Base-by-base conservation (phyloP, 805 yeast species). In the Candida arabinofermentans region DNA sequence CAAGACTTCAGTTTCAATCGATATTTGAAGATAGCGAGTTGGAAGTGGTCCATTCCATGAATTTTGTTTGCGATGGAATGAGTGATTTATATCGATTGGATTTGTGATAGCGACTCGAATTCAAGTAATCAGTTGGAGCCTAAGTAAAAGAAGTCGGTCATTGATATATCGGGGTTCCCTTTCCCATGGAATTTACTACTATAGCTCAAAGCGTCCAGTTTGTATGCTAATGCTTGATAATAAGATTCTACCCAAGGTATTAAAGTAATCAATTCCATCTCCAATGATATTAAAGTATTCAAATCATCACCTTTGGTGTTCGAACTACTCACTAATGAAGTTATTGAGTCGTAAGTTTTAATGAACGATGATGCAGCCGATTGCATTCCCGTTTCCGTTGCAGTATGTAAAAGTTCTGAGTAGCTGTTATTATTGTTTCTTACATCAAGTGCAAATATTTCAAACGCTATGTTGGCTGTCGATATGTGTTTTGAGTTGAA, bases 171-270 rank as follows among this genome's bases (percentile, higher is more conserved):
- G 6, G 24, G 23, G 14, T 19, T 24, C 13, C 24, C 24, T 29
- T 29, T 10, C 5, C 32, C 32, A 6, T 29, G n/a, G 16, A 14
- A 29, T 29, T 14, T 5, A 14, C 18, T 29, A 19, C 23, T 24
- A 24, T 34, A 34, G 16, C 37, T 34, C 12, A 34, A 2, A 4
- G 13, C 37, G 5, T 24, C 38, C 32, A 35, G 8, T 13, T 35
- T 35, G 24, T 27, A 35, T 18, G 32, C 32, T 10, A 24, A 19
- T 27, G 21, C 38, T 18, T 35, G 24, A 27, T 35, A 19, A 21
- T 35, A 35, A 5, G 24, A 24, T 8, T 35, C 38, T 10, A 18
- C 31, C 32, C 32, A 35, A n/a, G 38, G 38, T 3, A 35, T 3
- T 8, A n/a, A 22, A 3, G 38, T 35, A 12, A 24, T 35, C 16